Conservation (phyloP, 805 yeast genomes). For the Ogataea pignaliae region DNA sequence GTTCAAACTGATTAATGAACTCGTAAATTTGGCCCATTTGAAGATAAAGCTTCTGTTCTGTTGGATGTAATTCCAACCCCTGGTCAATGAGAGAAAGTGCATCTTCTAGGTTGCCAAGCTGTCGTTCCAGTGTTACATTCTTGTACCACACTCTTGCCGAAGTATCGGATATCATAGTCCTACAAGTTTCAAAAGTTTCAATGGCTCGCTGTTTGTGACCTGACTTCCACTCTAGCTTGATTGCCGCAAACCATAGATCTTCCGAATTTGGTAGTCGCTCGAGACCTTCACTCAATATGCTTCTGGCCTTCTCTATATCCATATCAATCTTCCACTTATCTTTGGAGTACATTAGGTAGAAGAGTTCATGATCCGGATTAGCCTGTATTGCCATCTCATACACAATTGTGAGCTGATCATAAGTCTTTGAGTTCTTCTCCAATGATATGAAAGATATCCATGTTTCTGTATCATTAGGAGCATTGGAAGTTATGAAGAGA, state of each 20-base stretch:
- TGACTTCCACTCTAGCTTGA: constrained; percentile 53
- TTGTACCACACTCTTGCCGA: constrained; percentile 59
- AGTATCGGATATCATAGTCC: constrained; percentile 10
- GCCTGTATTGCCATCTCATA: constrained; percentile 51
- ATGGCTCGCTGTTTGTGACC: constrained; percentile 34
- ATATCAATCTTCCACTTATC: constrained; percentile 50
- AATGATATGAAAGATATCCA: constrained; percentile 47
- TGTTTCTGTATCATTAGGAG: constrained; percentile 40
- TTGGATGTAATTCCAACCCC: constrained; percentile 48
- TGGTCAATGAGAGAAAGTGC: constrained; percentile 40
- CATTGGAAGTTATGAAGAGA: constrained; percentile 39
- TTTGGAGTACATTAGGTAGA: constrained; percentile 69
- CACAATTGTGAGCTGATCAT: constrained; percentile 34
- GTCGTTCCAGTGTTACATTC: constrained; percentile 49
- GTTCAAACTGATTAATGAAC: constrained; percentile 23
- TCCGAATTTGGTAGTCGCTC: constrained; percentile 40
- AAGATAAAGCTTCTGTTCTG: constrained; percentile 48
- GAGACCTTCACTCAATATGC: constrained; percentile 47
- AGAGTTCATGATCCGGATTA: constrained; percentile 45
- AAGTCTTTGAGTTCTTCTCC: constrained; percentile 26
- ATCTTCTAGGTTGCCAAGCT: constrained; percentile 25
- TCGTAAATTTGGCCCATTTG: constrained; percentile 58
- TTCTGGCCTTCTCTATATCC: constrained; percentile 48
- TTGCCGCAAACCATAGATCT: constrained; percentile 66
- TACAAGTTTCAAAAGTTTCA: constrained; percentile 30